A percentile compares a stretch with the other conserved stretches of the same genome.
Evolutionary conservation across 129 eudicot species (phyloP).

Genomic region (Pittosporum tobira): DNA sequence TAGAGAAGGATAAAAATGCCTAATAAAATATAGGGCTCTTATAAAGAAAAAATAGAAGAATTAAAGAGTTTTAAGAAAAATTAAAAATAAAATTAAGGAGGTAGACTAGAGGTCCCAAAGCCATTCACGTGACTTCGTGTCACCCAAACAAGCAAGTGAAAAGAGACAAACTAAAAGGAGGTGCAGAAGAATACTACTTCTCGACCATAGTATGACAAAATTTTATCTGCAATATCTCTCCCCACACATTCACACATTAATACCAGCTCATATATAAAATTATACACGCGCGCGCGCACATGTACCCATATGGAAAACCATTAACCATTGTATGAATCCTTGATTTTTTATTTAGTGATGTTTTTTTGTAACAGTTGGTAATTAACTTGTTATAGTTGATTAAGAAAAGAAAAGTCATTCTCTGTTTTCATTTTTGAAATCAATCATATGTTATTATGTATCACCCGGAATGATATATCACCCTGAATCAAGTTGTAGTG

Average conservation of each 20-base stretch:
- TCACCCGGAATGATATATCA: no score
- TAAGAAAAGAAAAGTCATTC: no score
- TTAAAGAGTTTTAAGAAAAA: not conserved
- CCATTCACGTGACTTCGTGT: slow-evolving; percentile 20
- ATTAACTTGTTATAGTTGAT: no score
- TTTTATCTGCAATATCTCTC: slow-evolving; percentile 7
- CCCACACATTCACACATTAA: not conserved
- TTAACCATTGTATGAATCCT: no score
- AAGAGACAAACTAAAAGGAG: slow-evolving; percentile 8
- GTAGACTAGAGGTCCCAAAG: not conserved
- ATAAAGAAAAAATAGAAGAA: no score
- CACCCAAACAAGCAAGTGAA: slow-evolving; percentile 10
- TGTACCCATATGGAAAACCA: no score
- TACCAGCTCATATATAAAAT: not conserved
- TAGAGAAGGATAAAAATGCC: not conserved
- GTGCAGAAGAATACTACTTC: slow-evolving; percentile 21
- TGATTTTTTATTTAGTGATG: no score
- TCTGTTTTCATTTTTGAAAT: no score
- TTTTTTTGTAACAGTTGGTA: no score
- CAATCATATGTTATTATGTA: no score
- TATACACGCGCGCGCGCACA: not conserved
- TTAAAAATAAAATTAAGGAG: not conserved
- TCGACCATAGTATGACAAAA: slow-evolving; percentile 18
- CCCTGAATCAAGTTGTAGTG: no score
- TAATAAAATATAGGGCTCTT: no score